Evolutionary conservation across 345 rosid species (phyloP), one percentile per base, ranked within the genome.

Genomic region (Citrus sinensis): DNA sequence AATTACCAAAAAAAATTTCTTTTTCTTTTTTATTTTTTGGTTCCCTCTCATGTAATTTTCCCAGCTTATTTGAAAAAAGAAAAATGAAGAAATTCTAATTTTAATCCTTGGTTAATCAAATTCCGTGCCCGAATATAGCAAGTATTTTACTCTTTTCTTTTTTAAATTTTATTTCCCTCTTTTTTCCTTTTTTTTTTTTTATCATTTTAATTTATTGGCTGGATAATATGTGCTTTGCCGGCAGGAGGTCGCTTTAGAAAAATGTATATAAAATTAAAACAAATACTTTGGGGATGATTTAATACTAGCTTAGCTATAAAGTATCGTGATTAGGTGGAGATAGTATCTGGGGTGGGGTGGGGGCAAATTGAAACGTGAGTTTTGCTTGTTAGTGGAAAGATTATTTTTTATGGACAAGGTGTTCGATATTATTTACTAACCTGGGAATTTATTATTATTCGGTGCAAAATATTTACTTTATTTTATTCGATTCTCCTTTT

Each of bases 291-390:
- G 4, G 37, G 22, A 17, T 74, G 27, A 42, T 74, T 61, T 61
- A 40, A 25, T 61, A 61, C 17, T 75, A 51, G 77, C 85, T 73
- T 81, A 72, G 76, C 29, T 9, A 55, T 27, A 17, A 84, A 84
- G 84, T 32, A 25, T 20, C 19, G 67, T 60, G 82, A 76, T 68
- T 79, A 34, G 80, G 87, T 81, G 69, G 55, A 42, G 80, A 35
- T 75, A 72, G 73, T 59, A 22, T 40, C 6, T 30, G 25, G 37
- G 73, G 79, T 80, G 81, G 86, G 80, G 81, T 78, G 81, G 86
- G 81, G 81, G 46, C 83, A 58, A 58, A 78, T 27, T 11, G 9
- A 46, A 20, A 63, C 35, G 19, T 32, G 74, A 66, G 73, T 13
- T 24, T 32, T 59, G 11, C 24, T 55, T 25, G 20, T 70, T 66